Base-by-base conservation (phyloP, 164 flowering plant genomes). In the Berberis vulgaris region DNA sequence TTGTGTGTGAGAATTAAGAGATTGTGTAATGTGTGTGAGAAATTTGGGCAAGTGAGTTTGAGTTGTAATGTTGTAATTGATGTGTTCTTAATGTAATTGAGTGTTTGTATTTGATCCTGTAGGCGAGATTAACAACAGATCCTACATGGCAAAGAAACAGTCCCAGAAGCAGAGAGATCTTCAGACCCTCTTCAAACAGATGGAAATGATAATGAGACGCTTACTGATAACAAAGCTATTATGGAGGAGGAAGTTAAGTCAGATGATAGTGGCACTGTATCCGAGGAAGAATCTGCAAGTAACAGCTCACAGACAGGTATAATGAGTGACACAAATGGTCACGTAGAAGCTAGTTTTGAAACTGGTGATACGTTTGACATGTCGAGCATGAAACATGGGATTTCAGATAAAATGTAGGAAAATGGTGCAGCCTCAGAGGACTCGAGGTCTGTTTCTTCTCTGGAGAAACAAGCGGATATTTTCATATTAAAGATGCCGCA, bases 401-500 rank as follows among this genome's bases (percentile, higher is more conserved):
- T 44, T 39, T 39, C 64, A 49, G 64, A 49, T 9, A 49, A 12
- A 39, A 47, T 0, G 40, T 43, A 61, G 11, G n/a, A 49, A 40
- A 6, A 11, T 2, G 39, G 43, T 41, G 2, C 41, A 4, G 10
- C 11, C 4, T 50, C 44, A 49, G 65, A 49, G 7, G 56, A 52
- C n/a, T 62, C 57, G 13, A 62, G 38, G 41, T 62, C 56, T 50
- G 38, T 40, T 50, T 4, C 44, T 41, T 52, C 57, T 50, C 57
- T 26, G 26, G 26, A 26, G 26, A 26, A 26, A 26, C 26, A 26
- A 26, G 26, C 26, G 26, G 26, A 26, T 26, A 26, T 26, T 26
- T 26, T 26, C 26, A 26, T 26, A 26, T 26, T 26, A 26, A 26
- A 26, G 26, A 26, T 26, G 26, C 26, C 26, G 26, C 26, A 26